phyloP scores from a whole-genome alignment of 2,329 filamentous ascomycete species.

The Piedraia hortae region DNA sequence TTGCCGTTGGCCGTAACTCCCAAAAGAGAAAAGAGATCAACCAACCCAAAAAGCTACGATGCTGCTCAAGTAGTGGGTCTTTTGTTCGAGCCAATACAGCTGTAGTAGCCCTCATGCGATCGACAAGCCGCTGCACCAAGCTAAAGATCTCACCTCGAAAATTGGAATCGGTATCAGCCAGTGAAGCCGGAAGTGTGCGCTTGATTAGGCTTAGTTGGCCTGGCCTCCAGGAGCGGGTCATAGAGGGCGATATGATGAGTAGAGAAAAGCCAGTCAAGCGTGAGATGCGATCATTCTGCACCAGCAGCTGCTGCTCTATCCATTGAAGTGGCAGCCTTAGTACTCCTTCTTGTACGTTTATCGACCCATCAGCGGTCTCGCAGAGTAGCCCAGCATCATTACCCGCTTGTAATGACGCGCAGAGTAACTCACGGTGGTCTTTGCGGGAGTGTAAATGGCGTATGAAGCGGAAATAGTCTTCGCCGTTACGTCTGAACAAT shows the following conservation, averaged over 20 bases:
- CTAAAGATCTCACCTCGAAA: slow-evolving; percentile 57
- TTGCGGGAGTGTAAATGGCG: slow-evolving; percentile 2
- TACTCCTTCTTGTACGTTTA: slow-evolving; percentile 12
- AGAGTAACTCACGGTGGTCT: slow-evolving; percentile 5
- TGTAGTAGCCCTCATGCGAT: slow-evolving; percentile 42
- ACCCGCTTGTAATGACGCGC: slow-evolving; percentile 16
- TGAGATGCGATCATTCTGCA: slow-evolving; percentile 19
- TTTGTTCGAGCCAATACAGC: slow-evolving; percentile 18
- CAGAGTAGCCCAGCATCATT: slow-evolving; percentile 20
- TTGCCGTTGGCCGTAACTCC: slow-evolving; percentile 54
- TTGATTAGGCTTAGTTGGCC: slow-evolving; percentile 34
- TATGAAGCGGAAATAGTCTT: slow-evolving; percentile 17
- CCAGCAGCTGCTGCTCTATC: slow-evolving; percentile 15
- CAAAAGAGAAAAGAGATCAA: slow-evolving; percentile 43
- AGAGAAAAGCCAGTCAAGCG: slow-evolving; percentile 60
- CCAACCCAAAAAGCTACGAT: slow-evolving; percentile 35
- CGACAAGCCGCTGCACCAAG: slow-evolving; percentile 47
- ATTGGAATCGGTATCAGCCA: slow-evolving; percentile 65
- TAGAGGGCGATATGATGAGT: slow-evolving; percentile 46
- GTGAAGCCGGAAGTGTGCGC: slow-evolving; percentile 38
- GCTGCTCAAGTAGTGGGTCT: slow-evolving; percentile 1
- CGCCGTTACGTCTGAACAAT: slow-evolving; percentile 16
- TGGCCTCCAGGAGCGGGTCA: slow-evolving; percentile 41
- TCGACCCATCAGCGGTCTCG: slow-evolving; percentile 8
- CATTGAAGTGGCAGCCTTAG: slow-evolving; percentile 24